A percentile compares a stretch with the other conserved stretches of the same genome.
Conservation (phyloP, 495 filamentous ascomycete genomes). For the Penicillium argentinense region DNA sequence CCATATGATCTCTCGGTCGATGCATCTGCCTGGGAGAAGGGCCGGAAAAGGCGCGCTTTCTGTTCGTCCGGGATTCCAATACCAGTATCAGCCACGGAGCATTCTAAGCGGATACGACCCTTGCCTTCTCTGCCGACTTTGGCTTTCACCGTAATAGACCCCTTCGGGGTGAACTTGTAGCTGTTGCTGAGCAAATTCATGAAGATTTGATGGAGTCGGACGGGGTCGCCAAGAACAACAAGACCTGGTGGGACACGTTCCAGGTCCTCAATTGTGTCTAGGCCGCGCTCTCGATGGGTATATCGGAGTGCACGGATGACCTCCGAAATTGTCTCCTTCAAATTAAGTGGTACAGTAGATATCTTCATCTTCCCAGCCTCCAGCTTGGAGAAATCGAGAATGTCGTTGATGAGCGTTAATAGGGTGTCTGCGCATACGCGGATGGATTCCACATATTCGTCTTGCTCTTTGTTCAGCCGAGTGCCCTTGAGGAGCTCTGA, state of each 20-base stretch:
- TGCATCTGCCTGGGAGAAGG: conserved; percentile 87
- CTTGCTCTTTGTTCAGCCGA: conserved; percentile 73
- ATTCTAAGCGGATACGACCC: conserved; percentile 69
- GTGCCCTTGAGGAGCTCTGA: conserved; percentile 83
- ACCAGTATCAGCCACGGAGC: conserved; percentile 86
- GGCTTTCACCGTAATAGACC: conserved; percentile 77
- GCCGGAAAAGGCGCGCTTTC: conserved; percentile 79
- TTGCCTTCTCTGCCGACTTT: conserved; percentile 67
- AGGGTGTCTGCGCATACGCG: conserved; percentile 86
- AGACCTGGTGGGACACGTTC: conserved; percentile 64
- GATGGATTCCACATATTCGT: conserved; percentile 90
- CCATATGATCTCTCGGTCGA: conserved; percentile 87
- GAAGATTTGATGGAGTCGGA: conserved; percentile 87
- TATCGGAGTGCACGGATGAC: conserved; percentile 84
- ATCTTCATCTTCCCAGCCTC: conserved; percentile 96
- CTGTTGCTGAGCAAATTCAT: conserved; percentile 93
- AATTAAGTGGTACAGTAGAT: conserved; percentile 79
- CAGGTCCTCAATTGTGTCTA: conserved; percentile 71
- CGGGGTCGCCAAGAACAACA: conserved; percentile 86
- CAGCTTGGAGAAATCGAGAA: conserved; percentile 89
- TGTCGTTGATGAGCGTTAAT: conserved; percentile 93
- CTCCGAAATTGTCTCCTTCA: conserved; percentile 82
- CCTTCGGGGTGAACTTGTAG: conserved; percentile 89
- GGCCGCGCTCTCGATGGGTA: conserved; percentile 74
- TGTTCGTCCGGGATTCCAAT: conserved; percentile 85